Evolutionary conservation across 2,329 filamentous ascomycete species (phyloP).

Genomic region (Hymenoscyphus repandus): DNA sequence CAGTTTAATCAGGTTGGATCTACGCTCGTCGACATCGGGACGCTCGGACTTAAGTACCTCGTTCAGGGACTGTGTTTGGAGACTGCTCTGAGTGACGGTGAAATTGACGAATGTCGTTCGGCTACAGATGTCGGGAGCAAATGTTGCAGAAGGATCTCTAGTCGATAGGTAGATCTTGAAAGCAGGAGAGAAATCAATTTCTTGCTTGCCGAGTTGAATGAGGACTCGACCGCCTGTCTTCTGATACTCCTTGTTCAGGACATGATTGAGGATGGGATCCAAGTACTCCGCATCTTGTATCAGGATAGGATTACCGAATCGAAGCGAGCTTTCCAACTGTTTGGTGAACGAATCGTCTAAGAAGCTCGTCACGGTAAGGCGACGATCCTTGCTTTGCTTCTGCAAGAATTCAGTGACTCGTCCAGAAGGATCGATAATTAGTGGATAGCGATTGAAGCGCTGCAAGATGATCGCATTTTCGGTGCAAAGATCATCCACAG

Average conservation of each 20-base stretch:
- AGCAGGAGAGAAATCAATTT: conserved; percentile 96
- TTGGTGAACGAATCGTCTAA: conserved; percentile 97
- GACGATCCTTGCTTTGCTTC: conserved; percentile 88
- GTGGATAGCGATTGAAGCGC: conserved; percentile 95
- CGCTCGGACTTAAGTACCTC: conserved; percentile 96
- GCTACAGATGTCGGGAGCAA: conserved; percentile 95
- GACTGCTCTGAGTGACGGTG: conserved; percentile 95
- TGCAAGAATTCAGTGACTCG: conserved; percentile 92
- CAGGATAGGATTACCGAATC: conserved; percentile 96
- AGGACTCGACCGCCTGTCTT: conserved; percentile 96
- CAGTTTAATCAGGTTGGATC: conserved; percentile 96
- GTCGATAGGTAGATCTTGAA: conserved; percentile 96
- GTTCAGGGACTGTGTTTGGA: conserved; percentile 96
- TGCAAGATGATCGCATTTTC: conserved; percentile 98
- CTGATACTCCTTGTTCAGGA: conserved; percentile 99
- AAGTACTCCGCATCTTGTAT: conserved; percentile 98
- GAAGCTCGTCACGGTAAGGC: conserved; percentile 95
- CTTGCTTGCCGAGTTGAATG: conserved; percentile 96
- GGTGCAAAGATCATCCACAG: conserved; percentile 95
- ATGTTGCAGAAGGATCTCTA: conserved; percentile 89
- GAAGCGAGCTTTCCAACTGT: conserved; percentile 91
- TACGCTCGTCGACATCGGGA: conserved; percentile 91
- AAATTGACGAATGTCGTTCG: conserved; percentile 99
- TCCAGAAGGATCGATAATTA: conserved; percentile 97
- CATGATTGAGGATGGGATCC: conserved; percentile 95